Base-by-base conservation (phyloP, 2,329 filamentous ascomycete genomes). In the Beauveria sp. region DNA sequence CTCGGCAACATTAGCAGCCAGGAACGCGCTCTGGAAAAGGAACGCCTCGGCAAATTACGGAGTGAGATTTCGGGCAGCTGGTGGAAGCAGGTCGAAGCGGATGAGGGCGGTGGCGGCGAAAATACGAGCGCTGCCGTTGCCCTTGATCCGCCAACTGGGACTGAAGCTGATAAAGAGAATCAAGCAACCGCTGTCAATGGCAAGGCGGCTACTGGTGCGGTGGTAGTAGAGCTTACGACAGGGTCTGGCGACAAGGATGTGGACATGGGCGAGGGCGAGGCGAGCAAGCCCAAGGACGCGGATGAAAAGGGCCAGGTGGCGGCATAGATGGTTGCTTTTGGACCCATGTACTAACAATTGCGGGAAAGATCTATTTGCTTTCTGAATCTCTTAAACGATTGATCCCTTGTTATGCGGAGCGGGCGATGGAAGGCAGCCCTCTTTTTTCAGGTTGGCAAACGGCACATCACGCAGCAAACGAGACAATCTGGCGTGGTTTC, bases 121-220 rank as follows among this genome's bases (percentile, higher is more conserved):
- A 59, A 26, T 22, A 63, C 55, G 59, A 66, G 67, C 24, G 67
- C 28, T n/a, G 5, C 3, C 12, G 28, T 69, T 42, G 71, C 68
- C 43, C 18, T 18, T 20, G 57, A 43, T 12, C 6, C 18, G 26
- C 53, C 52, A 12, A 4, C 68, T 42, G 53, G 67, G 64, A 64
- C 65, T 45, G 73, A 78, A 45, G 74, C 74, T 0, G 75, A 82
- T 53, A 83, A 81, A 69, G 79, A 81, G 68, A 82, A 83, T 62
- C 71, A 67, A 2, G 70, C 72, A 0, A 64, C 61, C 0, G 66
- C 63, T 14, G 63, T 66, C 58, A 62, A 63, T 16, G 42, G 16
- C 18, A 43, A 18, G 18, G 5, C 26, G 8, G n/a, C 49, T 12
- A 1, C 18, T 22, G 28, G 9, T 34, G 18, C 5, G 20, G 43